Evolutionary conservation across 768 basidiomycete genomes (phyloP).

Genomic region (Polyporus arcularius): DNA sequence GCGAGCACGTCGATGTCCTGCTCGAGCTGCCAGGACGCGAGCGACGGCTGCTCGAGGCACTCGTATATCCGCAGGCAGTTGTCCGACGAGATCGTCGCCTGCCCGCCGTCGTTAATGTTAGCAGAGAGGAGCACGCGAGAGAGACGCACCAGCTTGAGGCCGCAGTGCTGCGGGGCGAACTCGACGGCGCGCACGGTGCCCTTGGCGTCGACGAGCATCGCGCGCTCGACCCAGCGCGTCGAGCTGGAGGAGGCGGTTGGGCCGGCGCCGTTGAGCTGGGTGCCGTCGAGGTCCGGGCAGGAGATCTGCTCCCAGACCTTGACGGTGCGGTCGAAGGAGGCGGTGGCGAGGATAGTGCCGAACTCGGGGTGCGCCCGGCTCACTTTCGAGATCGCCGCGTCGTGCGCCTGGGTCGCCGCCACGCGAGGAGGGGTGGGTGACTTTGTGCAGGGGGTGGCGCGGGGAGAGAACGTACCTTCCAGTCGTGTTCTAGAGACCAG

Average conservation of each 20-base stretch:
- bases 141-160: constrained; percentile 75
- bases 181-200: constrained; percentile 86
- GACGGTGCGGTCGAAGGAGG: constrained; percentile 88
- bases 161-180: constrained; percentile 86
- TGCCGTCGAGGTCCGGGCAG: constrained; percentile 27
- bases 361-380: constrained; percentile 95
- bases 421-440: too few relatives aligned
- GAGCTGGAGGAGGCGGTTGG: constrained; percentile 21
- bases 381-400: constrained; percentile 81
- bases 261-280: constrained; percentile 29
- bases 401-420: constrained; percentile 84
- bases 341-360: constrained; percentile 82
- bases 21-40: constrained; percentile 72
- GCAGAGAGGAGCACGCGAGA: neutral
- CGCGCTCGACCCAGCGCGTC: constrained; percentile 72
- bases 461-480: constrained; percentile 66
- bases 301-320: constrained; percentile 85
- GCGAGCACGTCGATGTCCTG: constrained; percentile 76
- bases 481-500: constrained; percentile 85
- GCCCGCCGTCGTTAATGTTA: neutral
- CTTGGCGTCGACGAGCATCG: constrained; percentile 77
- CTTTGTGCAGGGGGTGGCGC: too few relatives aligned
- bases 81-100: constrained; percentile 91
- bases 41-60: constrained; percentile 73
- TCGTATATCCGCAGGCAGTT: constrained; percentile 88